phyloP scores from a whole-genome alignment of 331 rosid species.

The Rosa hybrid region DNA sequence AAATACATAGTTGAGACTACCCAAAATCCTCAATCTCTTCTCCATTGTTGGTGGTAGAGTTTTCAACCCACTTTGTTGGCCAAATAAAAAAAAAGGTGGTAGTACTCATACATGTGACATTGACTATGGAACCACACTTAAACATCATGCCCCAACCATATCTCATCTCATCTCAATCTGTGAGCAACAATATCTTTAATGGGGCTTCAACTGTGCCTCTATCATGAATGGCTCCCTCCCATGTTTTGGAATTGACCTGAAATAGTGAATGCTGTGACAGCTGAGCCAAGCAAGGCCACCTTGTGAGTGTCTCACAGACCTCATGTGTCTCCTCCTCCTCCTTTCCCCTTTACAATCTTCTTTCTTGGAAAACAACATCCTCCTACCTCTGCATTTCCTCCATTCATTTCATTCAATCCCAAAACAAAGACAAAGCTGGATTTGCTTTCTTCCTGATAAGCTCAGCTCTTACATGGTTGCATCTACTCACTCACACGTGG shows the following conservation, averaged over 20 bases:
- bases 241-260: background rate
- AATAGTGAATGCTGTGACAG: background rate
- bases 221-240: background rate
- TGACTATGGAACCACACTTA: slow-evolving; percentile 9
- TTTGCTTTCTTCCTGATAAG: slow-evolving; percentile 18
- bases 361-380: slow-evolving; percentile 35
- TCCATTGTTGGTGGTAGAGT: background rate
- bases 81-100: background rate
- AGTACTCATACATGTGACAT: slow-evolving; percentile 15
- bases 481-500: slow-evolving; percentile 51
- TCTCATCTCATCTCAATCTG: slow-evolving; percentile 1
- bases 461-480: slow-evolving; percentile 20
- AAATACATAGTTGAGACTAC: background rate
- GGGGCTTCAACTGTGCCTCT: slow-evolving; percentile 3
- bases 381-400: slow-evolving; percentile 10
- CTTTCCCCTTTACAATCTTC: background rate
- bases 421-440: background rate
- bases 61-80: slow-evolving; percentile 15
- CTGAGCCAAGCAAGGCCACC: background rate
- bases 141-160: slow-evolving; percentile 12
- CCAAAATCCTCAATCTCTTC: background rate
- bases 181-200: slow-evolving; percentile 20
- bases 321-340: background rate
- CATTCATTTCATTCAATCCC: background rate
- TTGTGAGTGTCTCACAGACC: slow-evolving; percentile 24